Evolutionary conservation across 2,329 filamentous ascomycete genomes (phyloP).

Genomic region (Talaromyces sp.): DNA sequence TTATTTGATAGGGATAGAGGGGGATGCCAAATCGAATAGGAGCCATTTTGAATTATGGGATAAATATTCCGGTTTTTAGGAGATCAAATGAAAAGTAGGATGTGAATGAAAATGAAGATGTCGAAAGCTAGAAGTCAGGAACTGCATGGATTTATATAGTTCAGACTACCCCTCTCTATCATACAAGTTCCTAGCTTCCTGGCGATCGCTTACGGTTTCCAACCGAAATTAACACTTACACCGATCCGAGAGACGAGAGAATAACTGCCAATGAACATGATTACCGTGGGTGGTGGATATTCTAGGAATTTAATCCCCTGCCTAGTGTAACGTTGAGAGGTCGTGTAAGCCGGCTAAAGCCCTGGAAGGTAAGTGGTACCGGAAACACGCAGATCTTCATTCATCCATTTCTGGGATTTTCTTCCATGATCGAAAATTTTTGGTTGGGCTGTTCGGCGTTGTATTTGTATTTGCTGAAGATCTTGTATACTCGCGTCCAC

Average conservation of each 20-base stretch:
- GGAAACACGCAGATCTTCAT: neutral
- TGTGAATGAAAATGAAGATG: neutral
- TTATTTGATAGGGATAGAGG: conserved; percentile 7
- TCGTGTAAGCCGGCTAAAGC: neutral
- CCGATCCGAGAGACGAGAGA: neutral
- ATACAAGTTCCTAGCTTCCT: neutral
- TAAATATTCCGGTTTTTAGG: neutral
- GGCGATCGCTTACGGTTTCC: neutral
- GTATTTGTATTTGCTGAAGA: neutral
- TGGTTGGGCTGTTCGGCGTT: neutral
- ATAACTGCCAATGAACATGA: neutral
- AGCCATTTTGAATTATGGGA: conserved; percentile 1
- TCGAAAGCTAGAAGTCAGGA: neutral
- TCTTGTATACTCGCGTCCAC: neutral
- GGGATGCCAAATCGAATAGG: conserved; percentile 10
- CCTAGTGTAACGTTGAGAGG: neutral
- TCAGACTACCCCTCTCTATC: neutral
- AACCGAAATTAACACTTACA: neutral
- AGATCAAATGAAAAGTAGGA: neutral
- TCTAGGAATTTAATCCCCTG: neutral
- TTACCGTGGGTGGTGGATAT: neutral
- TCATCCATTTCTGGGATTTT: neutral
- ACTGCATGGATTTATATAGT: neutral
- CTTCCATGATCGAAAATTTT: neutral
- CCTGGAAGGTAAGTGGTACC: neutral